Evolutionary conservation across 2,329 filamentous ascomycete species (phyloP).

Genomic region (Plectosphaerella sp.): DNA sequence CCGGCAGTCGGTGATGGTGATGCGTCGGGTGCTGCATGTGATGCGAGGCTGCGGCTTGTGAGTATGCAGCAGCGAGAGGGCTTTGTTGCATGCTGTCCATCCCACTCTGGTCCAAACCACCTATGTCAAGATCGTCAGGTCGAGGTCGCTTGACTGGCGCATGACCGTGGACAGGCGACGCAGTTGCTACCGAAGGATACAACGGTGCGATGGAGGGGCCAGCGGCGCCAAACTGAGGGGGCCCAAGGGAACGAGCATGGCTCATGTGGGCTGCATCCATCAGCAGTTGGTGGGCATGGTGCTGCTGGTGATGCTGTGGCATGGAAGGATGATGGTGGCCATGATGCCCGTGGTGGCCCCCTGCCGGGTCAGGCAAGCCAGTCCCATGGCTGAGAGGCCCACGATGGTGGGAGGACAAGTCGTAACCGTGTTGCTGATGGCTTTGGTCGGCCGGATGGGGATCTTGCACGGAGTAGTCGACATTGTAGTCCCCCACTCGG

Average conservation of each 20-base stretch:
- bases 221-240: slow-evolving; percentile 46
- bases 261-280: slow-evolving; percentile 53
- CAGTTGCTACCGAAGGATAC: slow-evolving; percentile 44
- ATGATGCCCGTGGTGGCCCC: slow-evolving; percentile 28
- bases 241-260: slow-evolving; percentile 44
- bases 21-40: slow-evolving; percentile 54
- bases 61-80: slow-evolving; percentile 47
- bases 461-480: slow-evolving; percentile 68
- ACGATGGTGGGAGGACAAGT: slow-evolving; percentile 33
- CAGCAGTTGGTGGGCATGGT: slow-evolving; percentile 48
- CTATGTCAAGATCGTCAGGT: slow-evolving; percentile 55
- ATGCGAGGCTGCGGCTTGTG: slow-evolving; percentile 39
- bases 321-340: slow-evolving; percentile 27
- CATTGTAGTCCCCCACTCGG: slow-evolving; percentile 68
- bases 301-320: slow-evolving; percentile 34
- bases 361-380: slow-evolving; percentile 39
- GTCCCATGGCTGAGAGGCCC: slow-evolving; percentile 44
- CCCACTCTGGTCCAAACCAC: slow-evolving; percentile 49
- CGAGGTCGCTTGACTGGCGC: slow-evolving; percentile 44
- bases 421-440: slow-evolving; percentile 61
- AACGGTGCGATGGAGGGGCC: slow-evolving; percentile 46
- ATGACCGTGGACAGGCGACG: slow-evolving; percentile 26
- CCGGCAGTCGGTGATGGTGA: slow-evolving; percentile 77
- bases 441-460: slow-evolving; percentile 61
- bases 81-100: slow-evolving; percentile 52